phyloP scores from a whole-genome alignment of 345 rosid species.

The Moringa oleifera region DNA sequence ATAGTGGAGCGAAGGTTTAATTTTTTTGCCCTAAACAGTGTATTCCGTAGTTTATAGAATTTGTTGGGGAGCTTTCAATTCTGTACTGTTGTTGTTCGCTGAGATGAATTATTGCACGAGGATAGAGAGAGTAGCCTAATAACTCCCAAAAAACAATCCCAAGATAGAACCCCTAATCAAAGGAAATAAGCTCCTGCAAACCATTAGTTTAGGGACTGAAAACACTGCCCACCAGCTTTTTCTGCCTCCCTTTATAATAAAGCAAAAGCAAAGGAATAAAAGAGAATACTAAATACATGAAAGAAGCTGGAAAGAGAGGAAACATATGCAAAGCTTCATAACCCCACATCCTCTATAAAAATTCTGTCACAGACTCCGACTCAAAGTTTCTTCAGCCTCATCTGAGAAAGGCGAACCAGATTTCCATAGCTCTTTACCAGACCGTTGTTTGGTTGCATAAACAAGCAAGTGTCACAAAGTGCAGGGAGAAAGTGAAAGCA shows the following conservation, averaged over 20 bases:
- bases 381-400: constrained; percentile 39
- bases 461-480: constrained; percentile 38
- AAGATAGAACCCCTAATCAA: constrained; percentile 28
- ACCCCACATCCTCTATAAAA: constrained; percentile 35
- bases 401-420: constrained; percentile 39
- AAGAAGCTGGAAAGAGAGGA: constrained; percentile 17
- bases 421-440: constrained; percentile 23
- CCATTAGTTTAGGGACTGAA: constrained; percentile 21
- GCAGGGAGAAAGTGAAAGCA: constrained; percentile 26
- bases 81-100: constrained; percentile 9
- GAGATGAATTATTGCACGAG: constrained; percentile 18
- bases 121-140: constrained; percentile 10
- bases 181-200: constrained; percentile 21
- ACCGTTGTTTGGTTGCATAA: constrained; percentile 39
- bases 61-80: not conserved
- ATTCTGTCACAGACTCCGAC: constrained; percentile 20
- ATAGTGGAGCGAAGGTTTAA: no score
- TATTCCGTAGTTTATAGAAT: no score
- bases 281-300: constrained; percentile 26
- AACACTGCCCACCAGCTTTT: constrained; percentile 35
- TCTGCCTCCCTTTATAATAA: constrained; percentile 45
- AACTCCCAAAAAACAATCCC: constrained; percentile 22
- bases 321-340: constrained; percentile 30
- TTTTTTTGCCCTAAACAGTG: no score
- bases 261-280: constrained; percentile 36